Evolutionary conservation across 2,329 filamentous ascomycete species (phyloP), one percentile per base, ranked within the genome.

Genomic region (Ploettnerulaceae sp.): DNA sequence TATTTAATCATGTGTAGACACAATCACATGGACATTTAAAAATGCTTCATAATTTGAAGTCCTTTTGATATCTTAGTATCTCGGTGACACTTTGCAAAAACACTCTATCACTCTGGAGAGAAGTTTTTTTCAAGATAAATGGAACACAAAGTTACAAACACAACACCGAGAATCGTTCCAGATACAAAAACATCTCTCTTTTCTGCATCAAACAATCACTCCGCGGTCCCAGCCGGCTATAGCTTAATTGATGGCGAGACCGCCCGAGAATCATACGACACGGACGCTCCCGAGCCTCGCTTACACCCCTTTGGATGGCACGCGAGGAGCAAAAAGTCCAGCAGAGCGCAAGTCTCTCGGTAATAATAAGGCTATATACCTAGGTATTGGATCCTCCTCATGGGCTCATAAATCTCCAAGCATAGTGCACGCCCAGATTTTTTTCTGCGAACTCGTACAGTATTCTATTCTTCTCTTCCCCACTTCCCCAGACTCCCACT

Each of bases 181-280:
- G 9, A 8, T 12, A 5, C 11, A 20, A 25, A 3, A 7, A 3
- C 7, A 24, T n/a, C 3, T 29, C 26, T 11, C 4, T 29, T 29
- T 2, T 5, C n/a, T 12, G 15, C 15, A n/a, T 14, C 28, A 31
- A 31, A 5, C 28, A 22, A 3, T 11, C 15, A 34, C 36, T 25
- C 36, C 24, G 12, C 36, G 36, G 8, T 31, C 17, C 15, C 17
- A 21, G 25, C 37, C 15, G 37, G 37, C 25, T 29, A 3, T 21
- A 29, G 28, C 7, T 14, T 20, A 3, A 3, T 14, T 3, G 15
- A 25, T 40, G 37, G 37, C 37, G 37, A 21, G 25, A 31, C 17
- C 18, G 25, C 9, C 37, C 12, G 29, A 40, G 31, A 29, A 26
- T 40, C 37, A 40, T 40, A 40, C 37, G 37, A 40, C 31, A n/a